Evolutionary conservation across 163 green algal species (phyloP), one percentile per base, ranked within the genome.

Genomic region (Coccomyxa subellipsoidea): DNA sequence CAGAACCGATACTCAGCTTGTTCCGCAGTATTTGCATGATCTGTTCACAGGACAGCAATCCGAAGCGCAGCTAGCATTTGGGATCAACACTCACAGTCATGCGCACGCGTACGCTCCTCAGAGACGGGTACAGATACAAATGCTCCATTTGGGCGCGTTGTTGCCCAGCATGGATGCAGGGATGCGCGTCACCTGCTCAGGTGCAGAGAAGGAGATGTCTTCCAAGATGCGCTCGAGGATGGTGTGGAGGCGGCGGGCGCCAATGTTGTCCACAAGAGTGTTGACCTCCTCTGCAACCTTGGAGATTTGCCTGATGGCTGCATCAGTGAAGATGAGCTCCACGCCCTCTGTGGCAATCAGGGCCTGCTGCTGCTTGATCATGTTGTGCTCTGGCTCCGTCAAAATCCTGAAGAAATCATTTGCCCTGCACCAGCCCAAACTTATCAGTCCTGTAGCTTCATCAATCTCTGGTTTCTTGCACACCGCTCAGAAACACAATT

Each of bases 371-470:
- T 99, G 96, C 81, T 86, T 86, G 18, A 99, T 90, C 90, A 99
- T 96, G 93, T 96, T 98, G 82, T 90, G 85, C 54, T 98, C 88
- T 0, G 96, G 96, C 89, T 99, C 95, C 2, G 95, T 98, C 15
- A 99, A 90, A 79, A 99, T 98, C 82, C 94, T 90, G 85, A 96
- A 94, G 72, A 99, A 96, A 89, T 99, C 96, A 34, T 94, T 84
- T 32, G 80, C 37, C 59, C 87, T 91, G 87, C 76, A 54, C 3
- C 6, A 69, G 0, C 37, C 15, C 69, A 12, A 15, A 36, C 69
- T 8, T 59, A 2, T 12, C 5, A 59, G 47, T 1, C 15, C 25
- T 39, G n/a, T 39, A 12, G 4, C 4, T 76, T 76, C 1, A 76
- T 34, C 69, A 76, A 76, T 76, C 31, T 9, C 69, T 12, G n/a